Base-by-base conservation (phyloP, 2,329 filamentous ascomycete genomes). In the Colletotrichum sp. region DNA sequence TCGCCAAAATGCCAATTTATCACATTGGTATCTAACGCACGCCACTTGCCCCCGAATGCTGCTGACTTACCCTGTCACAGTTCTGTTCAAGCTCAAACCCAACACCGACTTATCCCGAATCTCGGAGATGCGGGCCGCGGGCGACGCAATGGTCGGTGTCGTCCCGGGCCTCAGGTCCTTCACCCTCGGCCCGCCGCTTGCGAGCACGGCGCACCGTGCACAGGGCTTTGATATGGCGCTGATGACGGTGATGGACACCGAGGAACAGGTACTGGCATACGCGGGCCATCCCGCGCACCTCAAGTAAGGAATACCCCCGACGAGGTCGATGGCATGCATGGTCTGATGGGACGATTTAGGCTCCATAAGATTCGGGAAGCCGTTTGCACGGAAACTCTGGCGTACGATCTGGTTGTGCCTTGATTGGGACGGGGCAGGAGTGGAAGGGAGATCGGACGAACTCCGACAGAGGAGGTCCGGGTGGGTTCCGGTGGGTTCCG, bases 161-260 rank as follows among this genome's bases (percentile, higher is more conserved):
- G 24, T 69, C 21, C 67, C 67, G n/a, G 67, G 67, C 13, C 67
- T 69, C 2, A 44, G 10, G 55, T 69, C 67, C 13, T 60, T 69
- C 34, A 34, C 8, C 9, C 32, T 69, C 2, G 78, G 74, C 1
- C 74, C 77, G 44, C 75, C 78, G 32, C 68, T 78, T 28, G 64
- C 75, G 5, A 75, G 62, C 60, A 79, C 77, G 5, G 70, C 75
- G 12, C 67, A 77, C 62, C 69, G 77, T 8, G 62, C 77, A 5
- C 72, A 75, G 52, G 78, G 77, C 32, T 79, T 76, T 44, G 77
- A 79, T 57, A 69, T 79, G 75, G 77, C 71, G 18, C 57, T 78
- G 12, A 62, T 79, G 60, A 73, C 77, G 26, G 72, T 79, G 21
- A 24, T 79, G 69, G 78, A 79, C 18, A 79, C 74, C 15, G 75